A percentile compares a stretch with the other conserved stretches of the same genome.
Evolutionary conservation across 176 grass and related monocot genomes (phyloP).

Genomic region (Cenchrus purpureus): DNA sequence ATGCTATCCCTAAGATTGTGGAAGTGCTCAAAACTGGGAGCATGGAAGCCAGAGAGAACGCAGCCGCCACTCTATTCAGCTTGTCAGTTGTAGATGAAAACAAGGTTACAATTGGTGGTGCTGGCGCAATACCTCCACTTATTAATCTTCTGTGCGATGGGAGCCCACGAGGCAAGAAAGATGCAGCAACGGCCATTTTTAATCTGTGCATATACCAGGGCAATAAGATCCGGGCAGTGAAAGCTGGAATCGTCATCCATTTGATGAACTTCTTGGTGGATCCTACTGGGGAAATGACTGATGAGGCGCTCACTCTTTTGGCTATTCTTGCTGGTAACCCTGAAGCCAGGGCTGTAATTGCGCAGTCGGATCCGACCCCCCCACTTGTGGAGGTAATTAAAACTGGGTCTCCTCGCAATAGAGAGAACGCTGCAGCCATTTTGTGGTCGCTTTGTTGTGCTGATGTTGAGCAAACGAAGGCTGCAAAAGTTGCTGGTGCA

Average conservation of each 20-base stretch:
- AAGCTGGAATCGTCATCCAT: slow-evolving; percentile 76
- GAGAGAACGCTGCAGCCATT: slow-evolving; percentile 76
- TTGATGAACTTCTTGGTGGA: slow-evolving; percentile 81
- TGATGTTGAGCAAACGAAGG: slow-evolving; percentile 51
- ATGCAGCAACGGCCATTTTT: slow-evolving; percentile 93
- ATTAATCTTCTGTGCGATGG: slow-evolving; percentile 80
- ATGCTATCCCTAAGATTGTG: slow-evolving; percentile 90
- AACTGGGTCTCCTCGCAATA: slow-evolving; percentile 73
- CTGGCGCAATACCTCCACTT: slow-evolving; percentile 84
- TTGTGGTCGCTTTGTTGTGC: slow-evolving; percentile 75
- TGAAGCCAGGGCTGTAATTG: slow-evolving; percentile 72
- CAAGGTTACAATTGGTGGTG: slow-evolving; percentile 75
- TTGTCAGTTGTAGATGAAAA: slow-evolving; percentile 90
- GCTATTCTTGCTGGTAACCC: slow-evolving; percentile 69
- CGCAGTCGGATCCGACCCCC: slow-evolving; percentile 53
- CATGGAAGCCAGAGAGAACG: slow-evolving; percentile 98
- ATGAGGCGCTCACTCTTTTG: slow-evolving; percentile 88
- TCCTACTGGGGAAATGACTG: slow-evolving; percentile 79
- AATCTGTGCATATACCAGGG: slow-evolving; percentile 94
- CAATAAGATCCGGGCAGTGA: slow-evolving; percentile 80
- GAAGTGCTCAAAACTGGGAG: slow-evolving; percentile 82
- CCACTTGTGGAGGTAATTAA: slow-evolving; percentile 72
- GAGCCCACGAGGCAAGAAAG: slow-evolving; percentile 94
- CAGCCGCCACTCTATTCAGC: slow-evolving; percentile 90
- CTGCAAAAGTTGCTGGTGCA: slow-evolving; percentile 63